These are phyloP conservation scores for Phaeosphaeria sp. DNA, from an alignment of 2,329 filamentous ascomycete genomes.

Conservation along the genomic window DNA sequence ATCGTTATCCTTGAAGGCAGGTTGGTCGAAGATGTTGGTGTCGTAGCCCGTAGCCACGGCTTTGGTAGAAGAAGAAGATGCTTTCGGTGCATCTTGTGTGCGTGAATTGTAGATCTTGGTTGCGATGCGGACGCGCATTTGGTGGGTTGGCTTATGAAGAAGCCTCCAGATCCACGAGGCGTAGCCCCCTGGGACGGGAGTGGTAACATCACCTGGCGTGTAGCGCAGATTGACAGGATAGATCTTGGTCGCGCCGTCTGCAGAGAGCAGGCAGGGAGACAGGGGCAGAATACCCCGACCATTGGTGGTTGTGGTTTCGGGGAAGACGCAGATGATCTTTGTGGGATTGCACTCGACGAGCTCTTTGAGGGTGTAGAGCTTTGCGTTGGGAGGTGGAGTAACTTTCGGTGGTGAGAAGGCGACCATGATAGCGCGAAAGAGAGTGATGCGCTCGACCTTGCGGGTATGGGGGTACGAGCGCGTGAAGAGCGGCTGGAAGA, in stretches of 20 bases:
- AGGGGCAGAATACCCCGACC: conserved; percentile 87
- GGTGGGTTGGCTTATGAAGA: conserved; percentile 83
- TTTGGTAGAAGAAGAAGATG: conserved; percentile 2
- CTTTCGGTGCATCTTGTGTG: conserved; percentile 23
- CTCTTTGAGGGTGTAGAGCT: conserved; percentile 46
- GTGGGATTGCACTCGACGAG: conserved; percentile 73
- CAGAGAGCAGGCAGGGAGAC: conserved; percentile 75
- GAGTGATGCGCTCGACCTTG: conserved; percentile 76
- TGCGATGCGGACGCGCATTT: conserved; percentile 88
- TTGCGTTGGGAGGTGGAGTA: conserved; percentile 37
- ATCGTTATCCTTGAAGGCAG: conserved; percentile 19
- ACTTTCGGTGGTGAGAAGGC: conserved; percentile 68
- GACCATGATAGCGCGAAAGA: conserved; percentile 75
- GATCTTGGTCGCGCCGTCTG: conserved; percentile 72
- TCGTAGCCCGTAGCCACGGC: conserved; percentile 34
- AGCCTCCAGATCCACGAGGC: conserved; percentile 82
- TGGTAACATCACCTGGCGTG: conserved; percentile 86
- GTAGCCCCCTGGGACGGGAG: conserved; percentile 80
- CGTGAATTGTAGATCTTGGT: conserved; percentile 65
- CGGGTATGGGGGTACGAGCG: conserved; percentile 77
- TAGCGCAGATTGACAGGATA: conserved; percentile 93
- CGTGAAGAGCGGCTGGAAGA: conserved; percentile 96
- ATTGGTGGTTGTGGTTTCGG: conserved; percentile 94
- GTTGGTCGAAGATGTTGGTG: conserved; percentile 42
- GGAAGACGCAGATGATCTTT: conserved; percentile 84